These are phyloP conservation scores for Teunomyces gatunensis DNA, from an alignment of 805 yeast species.

Conservation along the genomic window DNA sequence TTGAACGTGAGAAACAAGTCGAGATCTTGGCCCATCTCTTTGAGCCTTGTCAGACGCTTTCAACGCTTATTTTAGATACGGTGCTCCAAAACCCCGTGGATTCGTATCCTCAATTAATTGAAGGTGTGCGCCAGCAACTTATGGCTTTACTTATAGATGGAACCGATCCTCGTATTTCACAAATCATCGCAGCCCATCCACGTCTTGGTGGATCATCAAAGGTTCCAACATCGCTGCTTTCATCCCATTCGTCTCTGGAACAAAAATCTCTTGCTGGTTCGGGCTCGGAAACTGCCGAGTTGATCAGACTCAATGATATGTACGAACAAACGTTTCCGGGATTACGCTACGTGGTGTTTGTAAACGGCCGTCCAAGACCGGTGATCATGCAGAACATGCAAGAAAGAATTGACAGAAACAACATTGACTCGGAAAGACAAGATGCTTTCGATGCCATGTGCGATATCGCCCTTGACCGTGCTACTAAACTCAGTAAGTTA, in stretches of 20 bases:
- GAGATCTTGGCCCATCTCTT: slow-evolving; percentile 55
- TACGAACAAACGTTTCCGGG: slow-evolving; percentile 69
- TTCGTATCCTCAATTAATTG: slow-evolving; percentile 42
- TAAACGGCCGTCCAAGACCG: slow-evolving; percentile 72
- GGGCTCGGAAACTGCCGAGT: slow-evolving; percentile 47
- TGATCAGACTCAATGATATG: slow-evolving; percentile 51
- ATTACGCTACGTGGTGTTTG: slow-evolving; percentile 82
- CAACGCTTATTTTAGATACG: slow-evolving; percentile 30
- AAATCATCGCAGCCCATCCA: slow-evolving; percentile 89
- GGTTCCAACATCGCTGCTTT: slow-evolving; percentile 37
- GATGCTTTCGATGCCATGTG: slow-evolving; percentile 88
- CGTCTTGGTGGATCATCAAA: slow-evolving; percentile 55
- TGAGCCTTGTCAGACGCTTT: slow-evolving; percentile 56
- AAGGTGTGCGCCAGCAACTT: slow-evolving; percentile 39
- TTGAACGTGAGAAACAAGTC: slow-evolving; percentile 25
- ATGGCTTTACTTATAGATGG: slow-evolving; percentile 23
- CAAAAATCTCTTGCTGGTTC: slow-evolving; percentile 60
- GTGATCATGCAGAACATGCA: slow-evolving; percentile 47
- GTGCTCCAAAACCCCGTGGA: slow-evolving; percentile 13
- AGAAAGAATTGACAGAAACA: slow-evolving; percentile 47
- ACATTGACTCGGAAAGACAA: slow-evolving; percentile 51
- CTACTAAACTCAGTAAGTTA: slow-evolving; percentile 45
- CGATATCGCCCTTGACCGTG: slow-evolving; percentile 82
- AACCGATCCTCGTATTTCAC: slow-evolving; percentile 26
- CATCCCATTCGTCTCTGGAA: slow-evolving; percentile 66